Percentiles rank a stretch among this genome's conserved stretches.
These are phyloP conservation scores for Fraxinus xanthoxyloides DNA, from an alignment of 305 asterid genomes.

Conservation along the genomic window DNA sequence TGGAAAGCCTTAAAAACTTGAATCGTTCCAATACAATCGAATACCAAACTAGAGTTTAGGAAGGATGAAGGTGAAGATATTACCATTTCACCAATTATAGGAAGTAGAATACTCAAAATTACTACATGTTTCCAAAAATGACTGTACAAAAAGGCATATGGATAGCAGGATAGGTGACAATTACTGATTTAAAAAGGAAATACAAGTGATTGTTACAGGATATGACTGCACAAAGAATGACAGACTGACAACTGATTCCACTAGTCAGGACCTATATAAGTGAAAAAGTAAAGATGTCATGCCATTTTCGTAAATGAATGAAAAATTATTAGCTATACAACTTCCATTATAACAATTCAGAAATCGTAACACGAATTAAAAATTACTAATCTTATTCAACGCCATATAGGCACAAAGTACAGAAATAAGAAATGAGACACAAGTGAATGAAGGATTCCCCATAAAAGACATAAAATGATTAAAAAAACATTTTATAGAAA, in stretches of 20 bases:
- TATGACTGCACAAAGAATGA: background rate
- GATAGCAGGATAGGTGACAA: background rate
- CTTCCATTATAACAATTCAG: background rate
- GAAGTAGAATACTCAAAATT: background rate
- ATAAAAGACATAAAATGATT: background rate
- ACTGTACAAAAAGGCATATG: background rate
- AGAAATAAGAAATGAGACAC: background rate
- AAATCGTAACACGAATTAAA: background rate
- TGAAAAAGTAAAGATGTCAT: background rate
- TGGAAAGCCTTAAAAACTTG: background rate
- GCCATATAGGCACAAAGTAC: background rate
- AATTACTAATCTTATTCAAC: background rate
- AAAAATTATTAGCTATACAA: background rate
- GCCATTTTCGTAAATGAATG: background rate
- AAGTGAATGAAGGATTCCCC: background rate
- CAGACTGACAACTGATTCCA: background rate
- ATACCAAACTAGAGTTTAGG: background rate
- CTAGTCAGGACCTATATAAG: background rate
- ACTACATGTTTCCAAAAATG: background rate
- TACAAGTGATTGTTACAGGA: background rate
- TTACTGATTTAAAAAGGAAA: background rate
- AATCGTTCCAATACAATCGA: background rate
- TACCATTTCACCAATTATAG: background rate
- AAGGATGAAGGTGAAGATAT: background rate
- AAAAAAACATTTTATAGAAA: background rate